Percentiles rank a stretch among this genome's conserved stretches.
phyloP scores from a whole-genome alignment of 75 land plant species.

The Pinus albicaulis region DNA sequence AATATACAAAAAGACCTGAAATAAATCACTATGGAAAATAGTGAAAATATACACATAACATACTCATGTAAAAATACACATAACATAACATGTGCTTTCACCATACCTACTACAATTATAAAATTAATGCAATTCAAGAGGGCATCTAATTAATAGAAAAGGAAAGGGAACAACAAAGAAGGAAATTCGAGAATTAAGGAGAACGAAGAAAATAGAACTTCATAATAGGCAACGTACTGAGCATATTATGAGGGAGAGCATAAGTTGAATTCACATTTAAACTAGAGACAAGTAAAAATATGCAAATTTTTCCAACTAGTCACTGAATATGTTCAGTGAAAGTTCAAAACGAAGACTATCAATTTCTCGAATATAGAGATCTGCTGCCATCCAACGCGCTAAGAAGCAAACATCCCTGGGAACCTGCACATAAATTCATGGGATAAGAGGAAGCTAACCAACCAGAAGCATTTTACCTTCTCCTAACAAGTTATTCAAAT shows the following conservation, averaged over 20 bases:
- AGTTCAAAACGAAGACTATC: slow-evolving; percentile 89
- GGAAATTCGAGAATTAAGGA: too few relatives aligned
- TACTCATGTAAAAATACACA: too few relatives aligned
- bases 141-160: not conserved
- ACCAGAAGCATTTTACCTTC: not conserved
- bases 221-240: not conserved
- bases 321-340: slow-evolving; percentile 83
- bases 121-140: not conserved
- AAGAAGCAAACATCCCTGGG: slow-evolving; percentile 88
- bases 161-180: not conserved
- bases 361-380: slow-evolving; percentile 85
- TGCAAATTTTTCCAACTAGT: slow-evolving; percentile 55
- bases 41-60: too few relatives aligned
- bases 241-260: not conserved
- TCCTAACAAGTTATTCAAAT: not conserved
- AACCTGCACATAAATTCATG: slow-evolving; percentile 45
- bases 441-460: not conserved
- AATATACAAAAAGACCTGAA: too few relatives aligned
- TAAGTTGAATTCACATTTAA: not conserved
- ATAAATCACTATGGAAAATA: too few relatives aligned
- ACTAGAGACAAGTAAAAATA: slow-evolving; percentile 13
- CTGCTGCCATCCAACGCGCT: slow-evolving; percentile 93
- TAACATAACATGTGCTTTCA: not conserved
- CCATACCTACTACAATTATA: not conserved
- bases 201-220: not conserved